These are phyloP conservation scores for Kurtzmaniella natalensis DNA, from an alignment of 1,139 yeast species.

Conservation along the genomic window DNA sequence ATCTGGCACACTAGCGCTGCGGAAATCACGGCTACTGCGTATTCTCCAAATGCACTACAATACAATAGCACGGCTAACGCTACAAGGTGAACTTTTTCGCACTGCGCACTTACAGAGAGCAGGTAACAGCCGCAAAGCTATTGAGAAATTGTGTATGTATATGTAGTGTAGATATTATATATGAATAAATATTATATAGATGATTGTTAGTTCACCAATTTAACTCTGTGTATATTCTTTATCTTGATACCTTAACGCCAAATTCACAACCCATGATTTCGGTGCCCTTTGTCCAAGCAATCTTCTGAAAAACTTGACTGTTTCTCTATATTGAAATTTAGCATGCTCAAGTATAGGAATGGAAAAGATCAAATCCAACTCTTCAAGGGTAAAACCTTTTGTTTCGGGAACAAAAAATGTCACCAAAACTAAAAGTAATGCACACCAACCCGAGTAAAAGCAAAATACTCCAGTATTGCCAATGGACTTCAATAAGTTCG, in stretches of 20 bases:
- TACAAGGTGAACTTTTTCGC: too few relatives aligned
- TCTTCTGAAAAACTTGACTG: not conserved
- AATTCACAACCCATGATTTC: not conserved
- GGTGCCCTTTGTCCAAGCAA: not conserved
- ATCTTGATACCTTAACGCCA: not conserved
- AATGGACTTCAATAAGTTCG: conserved; percentile 5
- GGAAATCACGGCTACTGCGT: too few relatives aligned
- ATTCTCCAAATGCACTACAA: too few relatives aligned
- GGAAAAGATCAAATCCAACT: conserved; percentile 10
- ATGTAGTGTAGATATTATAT: too few relatives aligned
- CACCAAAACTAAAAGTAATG: conserved; percentile 7
- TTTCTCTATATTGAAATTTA: conserved; percentile 5
- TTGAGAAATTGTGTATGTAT: too few relatives aligned
- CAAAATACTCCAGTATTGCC: conserved; percentile 5
- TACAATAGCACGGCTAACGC: too few relatives aligned
- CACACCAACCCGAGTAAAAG: conserved; percentile 11
- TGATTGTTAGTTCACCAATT: too few relatives aligned
- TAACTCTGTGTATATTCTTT: too few relatives aligned
- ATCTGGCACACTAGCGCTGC: too few relatives aligned
- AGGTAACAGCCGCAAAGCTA: too few relatives aligned
- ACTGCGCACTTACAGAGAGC: too few relatives aligned
- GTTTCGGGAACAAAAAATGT: conserved; percentile 10
- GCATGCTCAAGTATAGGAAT: conserved; percentile 9
- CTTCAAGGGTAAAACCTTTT: conserved; percentile 10
- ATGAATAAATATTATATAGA: too few relatives aligned